These are phyloP conservation scores for Guyanaporus albipodus DNA, from an alignment of 768 basidiomycete species.

Conservation along the genomic window DNA sequence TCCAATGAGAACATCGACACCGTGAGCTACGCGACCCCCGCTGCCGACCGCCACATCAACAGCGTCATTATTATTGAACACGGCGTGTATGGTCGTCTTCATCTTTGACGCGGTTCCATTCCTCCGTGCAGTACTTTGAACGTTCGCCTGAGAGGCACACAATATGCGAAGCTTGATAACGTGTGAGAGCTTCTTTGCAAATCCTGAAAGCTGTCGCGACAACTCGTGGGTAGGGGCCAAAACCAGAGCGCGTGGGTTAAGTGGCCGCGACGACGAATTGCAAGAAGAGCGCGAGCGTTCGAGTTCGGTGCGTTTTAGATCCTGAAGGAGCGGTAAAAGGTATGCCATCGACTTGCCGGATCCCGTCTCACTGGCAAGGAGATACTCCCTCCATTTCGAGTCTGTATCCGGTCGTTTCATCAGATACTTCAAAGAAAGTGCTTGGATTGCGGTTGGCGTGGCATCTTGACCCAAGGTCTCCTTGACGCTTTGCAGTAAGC, in stretches of 20 bases:
- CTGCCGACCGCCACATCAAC: conserved; percentile 29
- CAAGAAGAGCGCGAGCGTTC: conserved; percentile 3
- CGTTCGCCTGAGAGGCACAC: conserved; percentile 65
- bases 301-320: conserved; percentile 65
- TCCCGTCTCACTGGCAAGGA: conserved; percentile 87
- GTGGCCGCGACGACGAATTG: conserved; percentile 20
- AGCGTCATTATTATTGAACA: conserved; percentile 22
- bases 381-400: conserved; percentile 38
- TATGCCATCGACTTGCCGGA: conserved; percentile 92
- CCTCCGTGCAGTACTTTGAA: conserved; percentile 18
- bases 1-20: conserved; percentile 58
- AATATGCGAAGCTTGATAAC: conserved; percentile 70
- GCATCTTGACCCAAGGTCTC: conserved; percentile 55
- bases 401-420: conserved; percentile 30
- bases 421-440: conserved; percentile 64
- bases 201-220: conserved; percentile 69
- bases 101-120: conserved; percentile 49
- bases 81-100: conserved; percentile 20
- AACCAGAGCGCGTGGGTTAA: conserved; percentile 74
- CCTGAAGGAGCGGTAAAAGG: conserved; percentile 77
- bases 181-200: conserved; percentile 74
- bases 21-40: conserved; percentile 12
- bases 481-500: conserved; percentile 53
- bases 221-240: conserved; percentile 90
- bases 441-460: conserved; percentile 75